Conservation (phyloP, 805 yeast species). For the Cyberlindnera petersonii region DNA sequence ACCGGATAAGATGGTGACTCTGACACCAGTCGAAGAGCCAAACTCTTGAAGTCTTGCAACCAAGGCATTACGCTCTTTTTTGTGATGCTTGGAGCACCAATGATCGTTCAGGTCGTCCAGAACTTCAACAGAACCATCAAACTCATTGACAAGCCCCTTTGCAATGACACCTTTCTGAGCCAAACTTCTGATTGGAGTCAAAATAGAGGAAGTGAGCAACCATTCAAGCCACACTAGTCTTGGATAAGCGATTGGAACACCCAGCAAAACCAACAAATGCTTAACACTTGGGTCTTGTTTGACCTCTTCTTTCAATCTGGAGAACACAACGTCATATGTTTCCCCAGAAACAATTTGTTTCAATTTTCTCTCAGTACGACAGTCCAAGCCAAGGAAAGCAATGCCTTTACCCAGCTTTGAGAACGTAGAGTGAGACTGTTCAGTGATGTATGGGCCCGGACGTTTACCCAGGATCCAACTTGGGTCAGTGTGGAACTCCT, state of each 20-base stretch:
- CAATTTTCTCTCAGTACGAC: constrained; percentile 83
- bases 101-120: constrained; percentile 93
- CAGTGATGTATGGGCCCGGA: constrained; percentile 66
- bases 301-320: constrained; percentile 56
- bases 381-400: constrained; percentile 78
- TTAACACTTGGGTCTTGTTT: constrained; percentile 48
- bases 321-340: constrained; percentile 60
- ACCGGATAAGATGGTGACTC: constrained; percentile 85
- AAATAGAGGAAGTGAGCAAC: constrained; percentile 55
- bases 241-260: constrained; percentile 95
- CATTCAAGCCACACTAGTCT: constrained; percentile 88
- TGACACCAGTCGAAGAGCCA: constrained; percentile 57
- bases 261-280: constrained; percentile 79
- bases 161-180: constrained; percentile 60
- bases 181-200: constrained; percentile 60
- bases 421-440: constrained; percentile 63
- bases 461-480: constrained; percentile 59
- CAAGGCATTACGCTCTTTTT: constrained; percentile 73
- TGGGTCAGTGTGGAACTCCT: constrained; percentile 38
- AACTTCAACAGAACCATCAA: constrained; percentile 87
- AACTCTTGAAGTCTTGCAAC: constrained; percentile 59
- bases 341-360: constrained; percentile 48
- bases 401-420: constrained; percentile 71
- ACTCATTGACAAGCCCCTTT: constrained; percentile 79
- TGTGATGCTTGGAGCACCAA: constrained; percentile 91